Percentiles rank a stretch among this genome's conserved stretches.
Conservation (phyloP, 495 filamentous ascomycete species). For the Extremus antarcticus region DNA sequence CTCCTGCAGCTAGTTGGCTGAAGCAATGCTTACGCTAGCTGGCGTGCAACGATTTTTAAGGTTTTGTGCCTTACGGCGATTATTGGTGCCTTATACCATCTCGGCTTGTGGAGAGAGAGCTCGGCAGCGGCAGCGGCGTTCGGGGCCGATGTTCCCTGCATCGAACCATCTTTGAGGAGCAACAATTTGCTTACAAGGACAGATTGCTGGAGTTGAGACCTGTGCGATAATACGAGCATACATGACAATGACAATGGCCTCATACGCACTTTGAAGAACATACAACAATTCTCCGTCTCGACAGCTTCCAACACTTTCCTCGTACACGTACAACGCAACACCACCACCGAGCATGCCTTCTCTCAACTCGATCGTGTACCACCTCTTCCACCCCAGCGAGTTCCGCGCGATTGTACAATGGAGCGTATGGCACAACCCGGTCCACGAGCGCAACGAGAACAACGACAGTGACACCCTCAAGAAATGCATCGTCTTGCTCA, state of each 20-base stretch:
- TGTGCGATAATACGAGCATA: not conserved
- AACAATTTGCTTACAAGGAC: not conserved
- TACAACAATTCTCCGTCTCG: no score
- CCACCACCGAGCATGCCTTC: constrained; percentile 38
- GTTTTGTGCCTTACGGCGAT: no score
- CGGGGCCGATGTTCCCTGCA: not conserved
- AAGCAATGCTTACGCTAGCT: no score
- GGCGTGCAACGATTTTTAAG: no score
- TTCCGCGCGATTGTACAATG: constrained; percentile 87
- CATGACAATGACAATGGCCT: not conserved
- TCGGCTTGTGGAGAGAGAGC: no score
- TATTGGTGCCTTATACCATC: no score
- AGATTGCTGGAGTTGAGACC: not conserved
- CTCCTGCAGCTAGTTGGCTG: no score
- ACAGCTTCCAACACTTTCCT: no score
- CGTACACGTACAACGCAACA: not conserved
- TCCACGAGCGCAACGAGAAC: constrained; percentile 66
- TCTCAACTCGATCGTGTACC: constrained; percentile 56
- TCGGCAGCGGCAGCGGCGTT: no score
- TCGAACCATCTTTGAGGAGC: not conserved
- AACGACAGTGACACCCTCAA: constrained; percentile 65
- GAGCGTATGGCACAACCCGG: constrained; percentile 93
- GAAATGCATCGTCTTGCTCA: constrained; percentile 75
- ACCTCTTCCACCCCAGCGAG: constrained; percentile 63
- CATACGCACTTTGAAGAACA: not conserved